Percentiles rank a stretch among this genome's conserved stretches.
Evolutionary conservation across 805 yeast genomes (phyloP).

Genomic region (Candida pini): DNA sequence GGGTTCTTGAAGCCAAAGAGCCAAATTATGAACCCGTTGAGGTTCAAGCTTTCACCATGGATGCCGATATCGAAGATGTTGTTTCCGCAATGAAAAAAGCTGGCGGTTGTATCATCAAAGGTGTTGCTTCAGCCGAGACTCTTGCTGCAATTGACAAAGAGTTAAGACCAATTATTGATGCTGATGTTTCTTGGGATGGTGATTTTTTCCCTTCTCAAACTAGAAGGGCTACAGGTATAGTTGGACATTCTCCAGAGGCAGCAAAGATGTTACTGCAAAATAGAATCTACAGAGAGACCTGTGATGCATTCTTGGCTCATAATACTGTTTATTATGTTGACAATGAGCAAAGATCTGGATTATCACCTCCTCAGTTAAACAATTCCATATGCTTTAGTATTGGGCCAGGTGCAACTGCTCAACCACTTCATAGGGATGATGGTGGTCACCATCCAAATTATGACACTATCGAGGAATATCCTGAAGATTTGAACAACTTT

Average conservation of each 20-base stretch:
- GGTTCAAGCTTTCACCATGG: constrained; percentile 7
- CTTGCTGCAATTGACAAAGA: constrained; percentile 15
- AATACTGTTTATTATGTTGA: constrained; percentile 8
- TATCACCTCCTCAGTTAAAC: constrained; percentile 19
- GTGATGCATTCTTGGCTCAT: constrained; percentile 11
- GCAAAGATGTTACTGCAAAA: constrained; percentile 6
- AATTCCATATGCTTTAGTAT: constrained; percentile 23
- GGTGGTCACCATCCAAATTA: constrained; percentile 24
- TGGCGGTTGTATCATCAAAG: constrained; percentile 21
- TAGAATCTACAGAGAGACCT: constrained; percentile 4
- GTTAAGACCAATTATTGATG: constrained; percentile 17
- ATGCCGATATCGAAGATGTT: constrained; percentile 9
- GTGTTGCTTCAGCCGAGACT: constrained; percentile 11
- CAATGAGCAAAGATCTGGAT: constrained; percentile 11
- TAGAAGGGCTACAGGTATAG: constrained; percentile 9
- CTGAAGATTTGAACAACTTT: constrained; percentile 6
- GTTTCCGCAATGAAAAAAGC: constrained; percentile 16
- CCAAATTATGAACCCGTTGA: constrained; percentile 6
- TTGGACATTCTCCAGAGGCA: constrained; percentile 8
- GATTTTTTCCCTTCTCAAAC: constrained; percentile 10
- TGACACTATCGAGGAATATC: constrained; percentile 11
- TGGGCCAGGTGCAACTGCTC: constrained; percentile 26
- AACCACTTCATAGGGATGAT: constrained; percentile 26
- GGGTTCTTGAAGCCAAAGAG: constrained; percentile 6
- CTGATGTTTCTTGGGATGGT: constrained; percentile 14